phyloP scores from a whole-genome alignment of 371 early-diverging fungal species.

The Blastocladiella emersonii region DNA sequence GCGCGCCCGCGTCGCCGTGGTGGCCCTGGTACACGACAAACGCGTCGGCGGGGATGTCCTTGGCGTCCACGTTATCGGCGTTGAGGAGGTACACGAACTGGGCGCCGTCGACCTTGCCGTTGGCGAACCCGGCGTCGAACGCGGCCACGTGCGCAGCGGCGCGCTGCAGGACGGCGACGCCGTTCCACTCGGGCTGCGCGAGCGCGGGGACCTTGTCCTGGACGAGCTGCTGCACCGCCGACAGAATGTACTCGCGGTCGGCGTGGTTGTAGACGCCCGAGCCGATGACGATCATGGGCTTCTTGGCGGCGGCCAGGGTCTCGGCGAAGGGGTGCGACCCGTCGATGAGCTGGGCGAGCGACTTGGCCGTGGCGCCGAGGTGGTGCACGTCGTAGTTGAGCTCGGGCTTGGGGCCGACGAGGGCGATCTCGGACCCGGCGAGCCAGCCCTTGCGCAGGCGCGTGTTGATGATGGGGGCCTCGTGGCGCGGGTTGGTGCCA shows the following conservation, averaged over 20 bases:
- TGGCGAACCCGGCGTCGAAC: slow-evolving; percentile 68
- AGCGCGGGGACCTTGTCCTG: slow-evolving; percentile 46
- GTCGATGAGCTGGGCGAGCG: slow-evolving; percentile 52
- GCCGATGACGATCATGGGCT: slow-evolving; percentile 83
- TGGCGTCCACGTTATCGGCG: slow-evolving; percentile 67
- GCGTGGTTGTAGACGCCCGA: slow-evolving; percentile 64
- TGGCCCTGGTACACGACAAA: slow-evolving; percentile 98
- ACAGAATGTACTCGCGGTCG: slow-evolving; percentile 51
- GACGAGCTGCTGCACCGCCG: slow-evolving; percentile 39
- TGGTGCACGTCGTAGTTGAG: slow-evolving; percentile 86
- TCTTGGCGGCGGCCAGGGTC: slow-evolving; percentile 67
- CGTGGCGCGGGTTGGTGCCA: slow-evolving; percentile 93
- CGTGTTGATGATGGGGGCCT: slow-evolving; percentile 89
- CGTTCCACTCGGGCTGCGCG: slow-evolving; percentile 67
- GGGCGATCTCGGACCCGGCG: slow-evolving; percentile 58
- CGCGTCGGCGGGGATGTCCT: slow-evolving; percentile 70
- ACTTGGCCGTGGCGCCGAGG: slow-evolving; percentile 51
- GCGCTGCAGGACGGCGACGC: slow-evolving; percentile 76
- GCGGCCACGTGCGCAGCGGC: slow-evolving; percentile 80
- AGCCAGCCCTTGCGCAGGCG: slow-evolving; percentile 87
- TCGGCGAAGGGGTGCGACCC: slow-evolving; percentile 57
- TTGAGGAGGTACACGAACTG: slow-evolving; percentile 82
- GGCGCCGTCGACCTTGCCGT: slow-evolving; percentile 24
- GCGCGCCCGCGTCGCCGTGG: slow-evolving; percentile 93
- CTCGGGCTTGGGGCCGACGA: slow-evolving; percentile 60